Evolutionary conservation across 2,329 filamentous ascomycete genomes (phyloP).

Genomic region (Cryphonectria carpinicola): DNA sequence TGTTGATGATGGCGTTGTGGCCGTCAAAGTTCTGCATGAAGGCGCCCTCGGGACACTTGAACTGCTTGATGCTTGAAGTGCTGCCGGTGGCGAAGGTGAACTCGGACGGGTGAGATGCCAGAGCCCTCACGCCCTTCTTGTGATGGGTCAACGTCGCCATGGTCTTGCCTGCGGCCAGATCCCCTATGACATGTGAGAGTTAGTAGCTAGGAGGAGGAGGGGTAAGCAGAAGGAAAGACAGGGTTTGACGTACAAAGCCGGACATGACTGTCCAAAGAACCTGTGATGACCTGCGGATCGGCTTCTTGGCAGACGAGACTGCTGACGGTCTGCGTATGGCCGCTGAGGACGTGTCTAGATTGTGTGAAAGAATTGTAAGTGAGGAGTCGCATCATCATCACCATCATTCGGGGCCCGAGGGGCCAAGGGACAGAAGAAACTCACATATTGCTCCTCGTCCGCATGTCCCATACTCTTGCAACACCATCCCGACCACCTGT

Average conservation of each 20-base stretch:
- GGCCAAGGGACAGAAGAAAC: background rate
- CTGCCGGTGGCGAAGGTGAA: slow-evolving; percentile 96
- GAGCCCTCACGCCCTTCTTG: slow-evolving; percentile 91
- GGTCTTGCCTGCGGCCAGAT: slow-evolving; percentile 92
- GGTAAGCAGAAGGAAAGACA: background rate
- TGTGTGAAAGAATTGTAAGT: background rate
- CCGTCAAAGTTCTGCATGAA: slow-evolving; percentile 99
- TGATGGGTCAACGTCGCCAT: slow-evolving; percentile 97
- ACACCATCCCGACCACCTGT: slow-evolving; percentile 95
- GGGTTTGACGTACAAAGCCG: slow-evolving; percentile 65
- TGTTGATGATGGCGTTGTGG: slow-evolving; percentile 96
- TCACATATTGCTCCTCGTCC: slow-evolving; percentile 84
- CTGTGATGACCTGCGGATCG: slow-evolving; percentile 92
- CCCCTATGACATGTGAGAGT: slow-evolving; percentile 46
- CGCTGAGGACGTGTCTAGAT: slow-evolving; percentile 74
- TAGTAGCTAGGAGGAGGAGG: background rate
- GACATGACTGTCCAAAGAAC: slow-evolving; percentile 90
- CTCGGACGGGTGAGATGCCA: slow-evolving; percentile 85
- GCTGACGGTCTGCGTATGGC: slow-evolving; percentile 88
- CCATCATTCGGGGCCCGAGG: background rate
- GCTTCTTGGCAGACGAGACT: slow-evolving; percentile 93
- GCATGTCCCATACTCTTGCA: slow-evolving; percentile 97
- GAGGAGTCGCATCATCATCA: background rate
- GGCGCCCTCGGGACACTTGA: slow-evolving; percentile 96
- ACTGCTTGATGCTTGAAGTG: slow-evolving; percentile 95